Evolutionary conservation across 169 alveolate genomes (phyloP), one percentile per base, ranked within the genome.

Genomic region (Theileria equi): DNA sequence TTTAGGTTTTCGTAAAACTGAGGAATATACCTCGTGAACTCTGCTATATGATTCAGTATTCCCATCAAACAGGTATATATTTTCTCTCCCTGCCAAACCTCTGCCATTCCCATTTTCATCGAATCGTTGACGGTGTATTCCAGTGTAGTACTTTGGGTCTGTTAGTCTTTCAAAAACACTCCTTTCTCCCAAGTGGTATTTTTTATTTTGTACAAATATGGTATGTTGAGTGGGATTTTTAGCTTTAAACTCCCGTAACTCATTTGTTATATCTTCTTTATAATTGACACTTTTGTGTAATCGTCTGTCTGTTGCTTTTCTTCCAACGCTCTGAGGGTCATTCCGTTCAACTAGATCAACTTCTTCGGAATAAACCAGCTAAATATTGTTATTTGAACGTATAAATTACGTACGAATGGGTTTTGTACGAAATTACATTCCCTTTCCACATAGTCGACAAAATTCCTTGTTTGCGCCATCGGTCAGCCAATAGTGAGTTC

Each of bases 71-170:
- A 74, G 48, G 65, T 60, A 77, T 19, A 81, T 19, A 40, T 85
- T 63, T 72, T 89, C 93, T 54, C 94, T 72, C 5, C 94, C 95
- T n/a, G 92, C 92, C 13, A 83, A 45, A 3, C 95, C 94, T 0
- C 89, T 58, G 0, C 96, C 93, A 23, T 88, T 86, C 25, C 92
- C 94, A 49, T 78, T 70, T 55, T 90, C 93, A 40, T 90, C 96
- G 48, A 92, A 92, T 7, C 94, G 77, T 11, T 91, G 88, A 59
- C 88, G 82, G 45, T 92, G 96, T 5, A 73, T 64, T 21, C 92
- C 94, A 35, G 94, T 88, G 80, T 74, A 90, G 64, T 78, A 88
- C 17, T 82, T 41, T 23, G 53, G 67, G 62, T 90, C 93, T 29
- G 93, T 90, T 45, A 90, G 80, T 29, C 93, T 52, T 31, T 88